phyloP scores from a whole-genome alignment of 208 protist genomes.

The Acanthamoeba lugdunensis region DNA sequence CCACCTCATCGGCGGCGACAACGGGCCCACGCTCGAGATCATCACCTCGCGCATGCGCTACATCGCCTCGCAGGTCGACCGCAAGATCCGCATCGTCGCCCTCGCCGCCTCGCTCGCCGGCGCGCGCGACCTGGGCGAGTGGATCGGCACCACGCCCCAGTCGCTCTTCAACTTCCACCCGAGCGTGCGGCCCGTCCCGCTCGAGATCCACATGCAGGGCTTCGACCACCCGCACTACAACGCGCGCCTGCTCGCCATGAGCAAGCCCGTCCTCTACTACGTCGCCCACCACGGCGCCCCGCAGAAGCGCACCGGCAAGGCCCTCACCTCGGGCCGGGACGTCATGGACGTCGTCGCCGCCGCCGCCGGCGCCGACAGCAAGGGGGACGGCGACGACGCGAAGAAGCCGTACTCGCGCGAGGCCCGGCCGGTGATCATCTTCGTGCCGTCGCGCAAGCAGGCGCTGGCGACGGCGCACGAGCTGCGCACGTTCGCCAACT shows the following conservation, averaged over 20 bases:
- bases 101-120: slow-evolving; percentile 98
- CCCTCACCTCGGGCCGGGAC: slow-evolving; percentile 49
- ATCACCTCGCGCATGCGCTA: slow-evolving; percentile 98
- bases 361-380: slow-evolving; percentile 80
- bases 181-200: slow-evolving; percentile 97
- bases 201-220: slow-evolving; percentile 95
- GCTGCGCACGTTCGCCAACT: slow-evolving; percentile 94
- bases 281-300: slow-evolving; percentile 92
- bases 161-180: slow-evolving; percentile 98
- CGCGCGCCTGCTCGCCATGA: slow-evolving; percentile 99
- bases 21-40: slow-evolving; percentile 97
- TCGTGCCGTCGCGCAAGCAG: slow-evolving; percentile 97
- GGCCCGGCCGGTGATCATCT: slow-evolving; percentile 97
- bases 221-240: slow-evolving; percentile 96
- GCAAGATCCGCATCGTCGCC: slow-evolving; percentile 94
- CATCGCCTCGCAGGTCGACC: slow-evolving; percentile 94
- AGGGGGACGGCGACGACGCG: too few relatives aligned
- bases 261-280: slow-evolving; percentile 96
- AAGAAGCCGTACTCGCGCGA: slow-evolving; percentile 76
- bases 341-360: slow-evolving; percentile 76
- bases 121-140: slow-evolving; percentile 94
- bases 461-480: slow-evolving; percentile 97
- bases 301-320: slow-evolving; percentile 74
- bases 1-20: slow-evolving; percentile 98
- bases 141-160: slow-evolving; percentile 95